A percentile compares a stretch with the other conserved stretches of the same genome.
Conservation (phyloP, 2,329 filamentous ascomycete genomes). For the Saccharata proteae region DNA sequence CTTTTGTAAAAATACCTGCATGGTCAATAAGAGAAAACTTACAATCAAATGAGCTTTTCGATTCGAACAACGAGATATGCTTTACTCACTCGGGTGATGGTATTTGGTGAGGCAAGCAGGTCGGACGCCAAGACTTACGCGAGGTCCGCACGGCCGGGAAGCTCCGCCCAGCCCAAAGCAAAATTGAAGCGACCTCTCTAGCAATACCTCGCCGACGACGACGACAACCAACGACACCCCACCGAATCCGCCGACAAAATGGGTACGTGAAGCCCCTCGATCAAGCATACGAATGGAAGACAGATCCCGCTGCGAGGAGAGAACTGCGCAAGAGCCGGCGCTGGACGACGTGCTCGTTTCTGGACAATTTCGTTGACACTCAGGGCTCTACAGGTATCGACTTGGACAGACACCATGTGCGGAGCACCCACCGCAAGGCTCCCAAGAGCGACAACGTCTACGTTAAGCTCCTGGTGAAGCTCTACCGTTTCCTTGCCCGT, state of each 20-base stretch:
- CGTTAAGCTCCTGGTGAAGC: constrained; percentile 93
- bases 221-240: constrained; percentile 9
- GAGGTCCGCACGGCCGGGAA: no score
- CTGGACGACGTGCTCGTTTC: neutral
- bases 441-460: constrained; percentile 99
- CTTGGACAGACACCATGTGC: constrained; percentile 49
- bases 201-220: constrained; percentile 8
- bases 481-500: constrained; percentile 95
- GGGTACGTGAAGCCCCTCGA: constrained; percentile 7
- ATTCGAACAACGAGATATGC: no score
- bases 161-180: no score
- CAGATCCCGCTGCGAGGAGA: no score
- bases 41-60: no score
- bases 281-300: no score
- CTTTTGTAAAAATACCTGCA: no score
- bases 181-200: no score
- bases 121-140: no score
- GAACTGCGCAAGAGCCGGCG: constrained; percentile 1
- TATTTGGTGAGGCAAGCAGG: no score
- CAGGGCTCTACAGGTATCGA: constrained; percentile 19
- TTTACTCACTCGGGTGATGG: no score
- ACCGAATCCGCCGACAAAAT: constrained; percentile 9
- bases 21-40: no score
- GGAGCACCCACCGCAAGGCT: constrained; percentile 69
- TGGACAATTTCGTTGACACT: constrained; percentile 2